A percentile compares a stretch with the other conserved stretches of the same genome.
These are phyloP conservation scores for Picea abies DNA, from an alignment of 83 land plant species.

Conservation along the genomic window DNA sequence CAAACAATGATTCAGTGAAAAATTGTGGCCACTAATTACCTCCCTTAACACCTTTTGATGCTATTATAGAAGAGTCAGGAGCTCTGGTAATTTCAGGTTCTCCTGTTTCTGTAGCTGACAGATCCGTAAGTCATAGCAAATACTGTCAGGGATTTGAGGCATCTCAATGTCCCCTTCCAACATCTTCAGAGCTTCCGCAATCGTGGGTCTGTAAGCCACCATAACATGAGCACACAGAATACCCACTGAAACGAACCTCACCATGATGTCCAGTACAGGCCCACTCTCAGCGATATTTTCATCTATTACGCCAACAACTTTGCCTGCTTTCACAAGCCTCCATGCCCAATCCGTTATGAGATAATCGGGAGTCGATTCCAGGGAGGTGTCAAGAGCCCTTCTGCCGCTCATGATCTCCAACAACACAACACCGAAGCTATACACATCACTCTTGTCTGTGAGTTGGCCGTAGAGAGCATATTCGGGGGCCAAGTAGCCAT, in stretches of 20 bases:
- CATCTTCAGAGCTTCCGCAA: not conserved
- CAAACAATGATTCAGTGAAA: no score
- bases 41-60: no score
- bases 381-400: not conserved
- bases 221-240: not conserved
- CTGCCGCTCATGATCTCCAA: constrained; percentile 23
- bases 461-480: no score
- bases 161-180: not conserved
- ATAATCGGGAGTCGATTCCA: not conserved
- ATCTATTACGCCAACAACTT: not conserved
- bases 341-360: constrained; percentile 6
- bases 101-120: no score
- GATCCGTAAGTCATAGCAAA: no score
- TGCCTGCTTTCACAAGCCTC: not conserved
- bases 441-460: no score
- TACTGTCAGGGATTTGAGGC: not conserved
- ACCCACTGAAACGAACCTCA: not conserved
- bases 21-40: no score
- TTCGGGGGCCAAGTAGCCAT: not conserved
- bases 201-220: not conserved
- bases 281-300: not conserved
- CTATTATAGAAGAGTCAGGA: no score
- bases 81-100: no score
- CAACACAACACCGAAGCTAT: constrained; percentile 12
- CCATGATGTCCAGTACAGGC: not conserved